Evolutionary conservation across 2,329 filamentous ascomycete species (phyloP).

Genomic region (Scedosporium minutisporum): DNA sequence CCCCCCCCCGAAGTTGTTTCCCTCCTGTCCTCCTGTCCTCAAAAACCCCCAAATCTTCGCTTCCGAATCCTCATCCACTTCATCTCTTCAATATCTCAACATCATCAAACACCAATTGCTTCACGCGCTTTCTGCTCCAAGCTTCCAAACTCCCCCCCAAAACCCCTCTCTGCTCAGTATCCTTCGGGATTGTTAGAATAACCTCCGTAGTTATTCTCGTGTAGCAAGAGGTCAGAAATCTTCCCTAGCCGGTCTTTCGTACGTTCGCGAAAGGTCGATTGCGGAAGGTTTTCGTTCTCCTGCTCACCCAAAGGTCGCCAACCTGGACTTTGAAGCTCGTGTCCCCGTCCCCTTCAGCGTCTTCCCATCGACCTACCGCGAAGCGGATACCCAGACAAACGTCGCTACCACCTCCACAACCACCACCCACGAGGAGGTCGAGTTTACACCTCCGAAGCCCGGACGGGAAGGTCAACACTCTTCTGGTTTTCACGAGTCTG

Average conservation of each 20-base stretch:
- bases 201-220: slow-evolving; percentile 32
- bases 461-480: slow-evolving; percentile 96
- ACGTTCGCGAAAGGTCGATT: slow-evolving; percentile 39
- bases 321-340: slow-evolving; percentile 99
- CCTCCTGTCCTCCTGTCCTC: not conserved
- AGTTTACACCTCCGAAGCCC: slow-evolving; percentile 66
- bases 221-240: slow-evolving; percentile 55
- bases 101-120: not conserved
- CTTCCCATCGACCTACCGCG: slow-evolving; percentile 96
- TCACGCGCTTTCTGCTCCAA: not conserved
- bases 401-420: slow-evolving; percentile 18
- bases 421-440: slow-evolving; percentile 67
- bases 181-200: slow-evolving; percentile 8
- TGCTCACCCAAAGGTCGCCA: slow-evolving; percentile 70
- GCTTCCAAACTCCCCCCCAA: not conserved
- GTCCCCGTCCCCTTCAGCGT: slow-evolving; percentile 99
- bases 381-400: slow-evolving; percentile 38
- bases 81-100: not conserved
- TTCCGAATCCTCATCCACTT: slow-evolving; percentile 1
- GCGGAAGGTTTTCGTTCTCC: slow-evolving; percentile 43
- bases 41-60: not conserved
- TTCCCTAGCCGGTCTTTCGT: slow-evolving; percentile 62
- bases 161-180: slow-evolving; percentile 7
- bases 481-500: slow-evolving; percentile 48
- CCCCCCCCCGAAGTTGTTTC: not conserved